Base-by-base conservation (phyloP, 257 asterid species). In the Paulownia fortunei region DNA sequence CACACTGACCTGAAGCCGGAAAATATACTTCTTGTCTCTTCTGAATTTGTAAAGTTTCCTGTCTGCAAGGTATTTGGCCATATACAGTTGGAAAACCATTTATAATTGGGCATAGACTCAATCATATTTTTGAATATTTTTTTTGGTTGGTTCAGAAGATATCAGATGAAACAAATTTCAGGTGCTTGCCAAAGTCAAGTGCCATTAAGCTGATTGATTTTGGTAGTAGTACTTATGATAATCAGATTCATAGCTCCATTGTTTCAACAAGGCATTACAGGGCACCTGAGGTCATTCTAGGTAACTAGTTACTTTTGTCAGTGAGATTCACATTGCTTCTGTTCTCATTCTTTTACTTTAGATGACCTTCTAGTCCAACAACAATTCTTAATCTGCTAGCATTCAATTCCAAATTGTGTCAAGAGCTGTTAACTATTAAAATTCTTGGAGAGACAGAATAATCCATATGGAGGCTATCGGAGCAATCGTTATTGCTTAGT, bases 1-100 rank as follows among this genome's bases (percentile, higher is more conserved):
- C 92, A 88, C 86, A 88, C 90, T 15, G 92, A 86, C 72, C 77
- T 88, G 90, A 88, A 86, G 87, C 89, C 92, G 11, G 92, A 88
- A 86, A 88, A 88, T 78, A 86, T 88, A 80, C 92, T 88, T 80
- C 87, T 88, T 4, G 81, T 76, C 69, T 88, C 92, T 55, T 82
- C 90, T 73, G 86, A 88, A 11, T 82, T 56, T 82, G 87, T 88
- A 66, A 84, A 78, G 85, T 82, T 88, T 86, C 92, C 92, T 68
- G 82, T 77, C 66, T 44, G 79, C 85, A 88, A 88, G 92, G 92
- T 88, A 88, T 64, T 69, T 82, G 62, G 65, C 76, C 62, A 56
- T 70, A 60, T 72, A 42, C 59, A 74, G 84, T 73, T 73, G 62
- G 79, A 77, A 78, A 74, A 72, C 76, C 85, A 78, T 66, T 73